Base-by-base conservation (phyloP, 2,329 filamentous ascomycete species). In the Colletotrichum sp. region DNA sequence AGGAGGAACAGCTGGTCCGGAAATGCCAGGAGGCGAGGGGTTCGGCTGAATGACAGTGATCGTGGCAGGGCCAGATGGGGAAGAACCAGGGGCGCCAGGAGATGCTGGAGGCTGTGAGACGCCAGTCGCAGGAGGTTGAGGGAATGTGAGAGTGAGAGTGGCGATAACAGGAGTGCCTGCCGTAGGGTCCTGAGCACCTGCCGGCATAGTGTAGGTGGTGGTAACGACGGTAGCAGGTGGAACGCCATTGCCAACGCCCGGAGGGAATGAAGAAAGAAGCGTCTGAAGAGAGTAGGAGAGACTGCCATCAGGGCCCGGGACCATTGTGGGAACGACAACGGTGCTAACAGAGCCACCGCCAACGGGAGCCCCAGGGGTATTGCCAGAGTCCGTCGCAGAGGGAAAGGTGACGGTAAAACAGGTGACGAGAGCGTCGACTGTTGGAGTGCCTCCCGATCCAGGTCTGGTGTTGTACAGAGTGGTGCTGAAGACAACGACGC, bases 251-350 rank as follows among this genome's bases (percentile, higher is more conserved):
- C 77, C 77, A 55, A 69, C 63, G 25, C 62, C 55, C 13, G 64
- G 57, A 3, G 69, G 78, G 79, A 83, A 81, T 19, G 81, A 83
- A 11, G 84, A 85, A 52, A 85, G 82, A 25, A 85, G 75, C 13
- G 84, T 79, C 16, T 64, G 39, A 16, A 76, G 36, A 12, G 73
- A 76, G 64, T 76, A 73, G 12, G 84, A 85, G 13, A 82, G 81
- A 49, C 80, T 75, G 8, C 83, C 84, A 75, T 85, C 79, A n/a
- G 81, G 49, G 5, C 84, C 84, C 52, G 81, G 70, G 6, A 76
- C 73, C 63, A 76, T 57, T 39, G 73, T 76, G 44, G 73, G 64
- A 59, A 76, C 12, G 34, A 71, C 59, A n/a, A 66, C 59, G 12
- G 64, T 73, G 57, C 73, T 44, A 25, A 76, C 64, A 8, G 63